Evolutionary conservation across 2,329 filamentous ascomycete species (phyloP), one percentile per base, ranked within the genome.

Genomic region (Alternaria ethzedia): DNA sequence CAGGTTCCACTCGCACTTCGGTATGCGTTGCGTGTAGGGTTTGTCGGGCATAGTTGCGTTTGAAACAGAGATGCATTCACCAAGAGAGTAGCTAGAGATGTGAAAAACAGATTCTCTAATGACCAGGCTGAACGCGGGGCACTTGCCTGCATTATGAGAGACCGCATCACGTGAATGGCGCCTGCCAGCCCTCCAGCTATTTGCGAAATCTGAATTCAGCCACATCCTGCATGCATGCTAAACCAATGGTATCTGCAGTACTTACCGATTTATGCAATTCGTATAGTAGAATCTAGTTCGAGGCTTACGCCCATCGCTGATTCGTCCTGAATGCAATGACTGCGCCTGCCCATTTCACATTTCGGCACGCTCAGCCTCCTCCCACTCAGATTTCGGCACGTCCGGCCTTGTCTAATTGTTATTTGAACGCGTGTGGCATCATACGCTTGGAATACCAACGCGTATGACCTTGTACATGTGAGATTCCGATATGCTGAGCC

Each of bases 141-240:
- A 7, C 20, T 15, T 36, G 49, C 3, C 4, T 0, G 13, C 2
- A 1, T 0, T 1, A 5, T 36, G 8, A n/a, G 12, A 2, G n/a
- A 21, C 28, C 0, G 4, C 12, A 30, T 23, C n/a, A 52, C 21
- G 28, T 17, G 25, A 6, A 28, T 36, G 49, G 17, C 49, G 28
- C 21, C 32, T 36, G 32, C 15, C 15, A 36, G 4, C 15, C 32
- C 32, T n/a, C n/a, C n/a, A n/a, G n/a, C 21, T 21, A 15, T 36
- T 10, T 1, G 32, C 26, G 2, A 4, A 52, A 52, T 36, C 28
- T 3, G 28, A 5, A 12, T 1, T 52, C 49, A 52, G 49, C 28
- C 49, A 51, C 28, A 1, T 5, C 6, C 5, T 13, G 13, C 8
- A 36, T 52, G 49, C 12, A 36, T 52, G 20, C 0, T 21, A 2